These are phyloP conservation scores for Mrakia frigida DNA, from an alignment of 768 basidiomycete species.

Conservation along the genomic window DNA sequence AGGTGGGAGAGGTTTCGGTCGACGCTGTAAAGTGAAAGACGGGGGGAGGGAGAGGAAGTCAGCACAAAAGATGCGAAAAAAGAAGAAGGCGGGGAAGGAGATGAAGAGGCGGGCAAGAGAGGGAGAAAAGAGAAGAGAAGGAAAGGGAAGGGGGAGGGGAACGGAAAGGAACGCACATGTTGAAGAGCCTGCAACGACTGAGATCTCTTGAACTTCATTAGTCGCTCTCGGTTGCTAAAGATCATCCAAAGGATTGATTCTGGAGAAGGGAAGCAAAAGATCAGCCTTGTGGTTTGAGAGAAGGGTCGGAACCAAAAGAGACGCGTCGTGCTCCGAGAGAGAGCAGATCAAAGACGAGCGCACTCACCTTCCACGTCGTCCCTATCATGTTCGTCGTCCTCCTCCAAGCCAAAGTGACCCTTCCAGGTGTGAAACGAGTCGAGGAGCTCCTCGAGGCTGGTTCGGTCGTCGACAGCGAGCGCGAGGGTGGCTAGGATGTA, in stretches of 20 bases:
- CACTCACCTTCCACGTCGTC: conserved; percentile 15
- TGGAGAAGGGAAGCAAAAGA: not conserved
- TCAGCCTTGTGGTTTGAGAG: too few relatives aligned
- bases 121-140: not conserved
- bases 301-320: too few relatives aligned
- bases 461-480: not conserved
- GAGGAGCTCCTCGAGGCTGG: not conserved
- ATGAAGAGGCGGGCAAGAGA: not conserved
- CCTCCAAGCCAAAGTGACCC: conserved; percentile 17
- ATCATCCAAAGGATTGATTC: not conserved
- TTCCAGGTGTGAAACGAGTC: conserved; percentile 4
- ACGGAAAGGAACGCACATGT: not conserved
- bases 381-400: not conserved
- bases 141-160: not conserved
- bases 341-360: not conserved
- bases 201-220: too few relatives aligned
- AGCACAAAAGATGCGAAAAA: not conserved
- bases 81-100: too few relatives aligned
- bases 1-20: conserved; percentile 4
- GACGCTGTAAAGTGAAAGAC: not conserved
- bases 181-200: too few relatives aligned
- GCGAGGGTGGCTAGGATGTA: not conserved
- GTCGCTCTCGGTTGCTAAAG: not conserved
- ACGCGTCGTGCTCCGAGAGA: not conserved
- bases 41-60: not conserved